Conservation (phyloP, 768 basidiomycete genomes). For the Hericium erinaceus region DNA sequence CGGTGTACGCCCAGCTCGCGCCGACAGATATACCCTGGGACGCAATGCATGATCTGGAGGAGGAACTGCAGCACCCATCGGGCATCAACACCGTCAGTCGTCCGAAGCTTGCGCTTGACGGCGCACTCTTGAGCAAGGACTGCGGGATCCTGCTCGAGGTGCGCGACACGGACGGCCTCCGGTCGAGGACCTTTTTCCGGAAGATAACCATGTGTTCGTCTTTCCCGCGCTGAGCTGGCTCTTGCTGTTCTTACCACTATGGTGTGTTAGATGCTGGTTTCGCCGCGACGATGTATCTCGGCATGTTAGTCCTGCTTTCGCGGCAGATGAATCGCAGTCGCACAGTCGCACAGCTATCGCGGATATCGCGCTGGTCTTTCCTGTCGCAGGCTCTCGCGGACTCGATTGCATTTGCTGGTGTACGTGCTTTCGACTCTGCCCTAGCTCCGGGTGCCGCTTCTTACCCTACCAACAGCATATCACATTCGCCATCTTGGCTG, state of each 20-base stretch:
- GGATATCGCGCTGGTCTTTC: constrained; percentile 79
- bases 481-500: constrained; percentile 78
- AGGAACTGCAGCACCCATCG: constrained; percentile 65
- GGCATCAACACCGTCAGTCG: constrained; percentile 51
- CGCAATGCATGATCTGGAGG: constrained; percentile 62
- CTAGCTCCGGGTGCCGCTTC: background rate
- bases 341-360: constrained; percentile 69
- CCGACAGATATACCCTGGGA: constrained; percentile 40
- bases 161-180: constrained; percentile 54
- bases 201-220: constrained; percentile 35
- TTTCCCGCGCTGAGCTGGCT: background rate
- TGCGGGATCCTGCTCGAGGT: constrained; percentile 72
- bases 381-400: constrained; percentile 73
- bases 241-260: background rate
- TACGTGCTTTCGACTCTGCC: constrained; percentile 15
- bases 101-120: constrained; percentile 51
- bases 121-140: constrained; percentile 65
- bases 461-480: constrained; percentile 41
- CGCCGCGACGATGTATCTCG: constrained; percentile 56
- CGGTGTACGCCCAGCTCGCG: constrained; percentile 56
- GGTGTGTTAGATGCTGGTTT: constrained; percentile 58
- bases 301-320: constrained; percentile 55
- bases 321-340: constrained; percentile 69
- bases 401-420: constrained; percentile 74
- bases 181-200: constrained; percentile 30